Conservation (phyloP, 345 rosid genomes). For the Populus nigra region DNA sequence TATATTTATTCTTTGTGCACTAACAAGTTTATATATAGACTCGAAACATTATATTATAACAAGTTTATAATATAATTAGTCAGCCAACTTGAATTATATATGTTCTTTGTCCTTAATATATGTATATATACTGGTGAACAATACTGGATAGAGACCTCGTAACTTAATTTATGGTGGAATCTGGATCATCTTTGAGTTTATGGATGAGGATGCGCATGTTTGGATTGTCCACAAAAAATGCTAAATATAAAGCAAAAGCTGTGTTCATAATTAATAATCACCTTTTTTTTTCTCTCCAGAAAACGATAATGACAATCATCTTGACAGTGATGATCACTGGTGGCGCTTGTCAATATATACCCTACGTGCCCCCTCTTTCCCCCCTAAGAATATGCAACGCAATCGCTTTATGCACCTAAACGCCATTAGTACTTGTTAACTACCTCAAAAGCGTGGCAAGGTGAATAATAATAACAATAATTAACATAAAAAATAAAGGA, state of each 20-base stretch:
- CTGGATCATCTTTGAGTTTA: conserved; percentile 18
- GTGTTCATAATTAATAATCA: background rate
- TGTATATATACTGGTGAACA: background rate
- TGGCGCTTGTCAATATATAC: background rate
- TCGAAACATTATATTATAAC: no score
- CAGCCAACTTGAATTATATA: conserved; percentile 1
- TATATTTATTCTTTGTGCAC: no score
- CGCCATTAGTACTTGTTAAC: background rate
- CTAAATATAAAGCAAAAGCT: background rate
- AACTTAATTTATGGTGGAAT: conserved; percentile 28
- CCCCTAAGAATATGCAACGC: background rate
- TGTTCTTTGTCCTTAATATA: conserved; percentile 2
- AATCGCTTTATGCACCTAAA: background rate
- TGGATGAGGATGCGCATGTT: background rate
- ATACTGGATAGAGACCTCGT: background rate
- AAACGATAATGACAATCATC: background rate
- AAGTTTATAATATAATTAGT: background rate
- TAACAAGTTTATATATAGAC: no score
- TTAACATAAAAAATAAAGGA: background rate
- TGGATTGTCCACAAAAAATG: background rate
- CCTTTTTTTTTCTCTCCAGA: background rate
- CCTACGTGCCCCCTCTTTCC: background rate
- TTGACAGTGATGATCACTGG: background rate
- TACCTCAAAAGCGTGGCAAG: background rate
- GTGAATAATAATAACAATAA: background rate